Conservation (phyloP, 2,329 filamentous ascomycete species). For the Trichoderma sp. region DNA sequence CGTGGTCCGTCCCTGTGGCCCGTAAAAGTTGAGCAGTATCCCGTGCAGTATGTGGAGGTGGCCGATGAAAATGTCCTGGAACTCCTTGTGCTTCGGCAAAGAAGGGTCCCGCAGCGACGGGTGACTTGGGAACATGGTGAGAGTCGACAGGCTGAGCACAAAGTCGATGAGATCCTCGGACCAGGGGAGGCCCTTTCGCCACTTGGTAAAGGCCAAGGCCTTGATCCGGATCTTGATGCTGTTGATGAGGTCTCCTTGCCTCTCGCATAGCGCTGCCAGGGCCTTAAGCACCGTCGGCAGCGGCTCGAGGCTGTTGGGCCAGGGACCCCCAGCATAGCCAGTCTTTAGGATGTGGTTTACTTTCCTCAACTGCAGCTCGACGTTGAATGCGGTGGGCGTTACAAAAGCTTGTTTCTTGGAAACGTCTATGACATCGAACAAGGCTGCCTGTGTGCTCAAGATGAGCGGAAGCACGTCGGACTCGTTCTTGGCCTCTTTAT, state of each 20-base stretch:
- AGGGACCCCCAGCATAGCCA: neutral
- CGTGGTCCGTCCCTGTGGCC: neutral
- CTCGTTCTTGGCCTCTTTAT: neutral
- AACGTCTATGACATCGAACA: neutral
- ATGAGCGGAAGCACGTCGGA: neutral
- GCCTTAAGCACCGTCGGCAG: conserved; percentile 2
- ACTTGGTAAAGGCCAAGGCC: neutral
- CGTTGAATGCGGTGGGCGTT: neutral
- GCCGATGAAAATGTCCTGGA: conserved; percentile 2
- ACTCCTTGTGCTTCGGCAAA: conserved; percentile 4
- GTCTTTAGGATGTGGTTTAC: neutral
- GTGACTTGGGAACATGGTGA: neutral
- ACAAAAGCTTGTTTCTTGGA: neutral
- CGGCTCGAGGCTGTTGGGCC: conserved; percentile 14
- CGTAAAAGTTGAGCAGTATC: neutral
- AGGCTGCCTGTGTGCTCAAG: neutral
- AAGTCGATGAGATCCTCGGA: conserved; percentile 16
- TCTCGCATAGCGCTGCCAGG: neutral
- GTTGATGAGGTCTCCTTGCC: neutral
- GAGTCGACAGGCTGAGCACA: neutral
- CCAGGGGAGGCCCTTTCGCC: neutral
- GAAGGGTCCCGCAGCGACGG: neutral
- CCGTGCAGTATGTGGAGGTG: neutral
- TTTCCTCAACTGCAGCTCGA: neutral
- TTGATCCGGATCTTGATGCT: neutral